Evolutionary conservation across 129 eudicot species (phyloP), one percentile per base, ranked within the genome.

Genomic region (sunflower (Helianthus annuus)): DNA sequence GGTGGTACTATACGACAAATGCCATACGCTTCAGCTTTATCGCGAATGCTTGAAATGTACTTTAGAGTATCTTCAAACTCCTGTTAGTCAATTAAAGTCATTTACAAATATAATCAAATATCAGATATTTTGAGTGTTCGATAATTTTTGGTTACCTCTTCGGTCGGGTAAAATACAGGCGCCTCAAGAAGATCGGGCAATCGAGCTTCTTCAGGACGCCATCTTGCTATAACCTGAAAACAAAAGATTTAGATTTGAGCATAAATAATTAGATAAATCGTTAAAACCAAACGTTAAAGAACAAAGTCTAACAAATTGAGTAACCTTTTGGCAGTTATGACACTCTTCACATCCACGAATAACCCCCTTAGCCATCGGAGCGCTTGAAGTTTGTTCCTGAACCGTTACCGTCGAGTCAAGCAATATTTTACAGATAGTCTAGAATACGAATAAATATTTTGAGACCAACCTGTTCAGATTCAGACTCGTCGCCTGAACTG

Each of bases 1-100:
- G 99, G 99, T 59, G 99, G 99, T 40, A 94, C 92, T 40, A 90
- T 94, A 61, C 99, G 97, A 56, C 99, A 94, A 68, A 94, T 90
- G 14, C 99, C 99, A 59, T 88, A 90, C 53, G 64, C 77, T 78
- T 94, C 99, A 2, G 99, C 99, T 80, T 79, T 82, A 0, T 79
- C 68, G 3, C 97, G 96, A 71, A 94, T 90, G 72, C 88, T 88
- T 66, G 85, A 82, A 39, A 94, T 94, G 76, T 82, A 94, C 45
- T 79, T 94, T 39, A 94, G 65, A 10, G 99, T 84, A 78, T 94
- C 97, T 76, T 90, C 78, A 71, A 88, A 94, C 74, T 94, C 99
- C 99, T 94, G 73, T 52, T 44, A 84, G 70, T 56, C 40, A 58
- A 34, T 63, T 32, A 40, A 14, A 56, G 4, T 57, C 12, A 3